phyloP scores from a whole-genome alignment of 2,329 filamentous ascomycete species.

The Tolypocladium sp. region DNA sequence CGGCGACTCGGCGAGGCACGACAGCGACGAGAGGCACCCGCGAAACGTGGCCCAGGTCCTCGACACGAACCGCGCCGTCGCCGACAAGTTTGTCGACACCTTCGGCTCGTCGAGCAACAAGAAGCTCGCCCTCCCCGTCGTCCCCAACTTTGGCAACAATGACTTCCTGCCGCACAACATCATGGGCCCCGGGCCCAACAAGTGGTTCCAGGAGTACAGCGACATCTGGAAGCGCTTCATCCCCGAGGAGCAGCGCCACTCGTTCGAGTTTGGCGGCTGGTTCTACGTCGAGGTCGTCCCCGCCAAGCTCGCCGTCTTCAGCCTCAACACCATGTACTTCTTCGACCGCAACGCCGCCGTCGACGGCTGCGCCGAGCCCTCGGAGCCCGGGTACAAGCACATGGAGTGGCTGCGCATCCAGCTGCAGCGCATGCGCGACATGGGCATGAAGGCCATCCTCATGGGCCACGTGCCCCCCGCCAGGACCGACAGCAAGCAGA shows the following conservation, averaged over 20 bases:
- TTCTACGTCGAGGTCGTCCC: slow-evolving; percentile 91
- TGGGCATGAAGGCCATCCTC: slow-evolving; percentile 88
- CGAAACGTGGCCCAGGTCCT: slow-evolving; percentile 70
- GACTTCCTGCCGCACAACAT: slow-evolving; percentile 97
- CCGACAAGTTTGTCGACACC: slow-evolving; percentile 65
- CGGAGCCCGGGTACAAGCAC: slow-evolving; percentile 85
- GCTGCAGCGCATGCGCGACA: slow-evolving; percentile 69
- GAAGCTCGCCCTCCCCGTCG: slow-evolving; percentile 60
- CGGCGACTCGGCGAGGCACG: slow-evolving; percentile 81
- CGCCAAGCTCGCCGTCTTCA: slow-evolving; percentile 76
- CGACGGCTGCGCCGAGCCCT: slow-evolving; percentile 71
- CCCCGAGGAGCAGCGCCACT: slow-evolving; percentile 83
- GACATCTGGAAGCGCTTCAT: slow-evolving; percentile 82
- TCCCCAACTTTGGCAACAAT: slow-evolving; percentile 93
- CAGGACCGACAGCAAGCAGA: slow-evolving; percentile 71
- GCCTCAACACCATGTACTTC: slow-evolving; percentile 93
- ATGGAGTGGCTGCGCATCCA: slow-evolving; percentile 94
- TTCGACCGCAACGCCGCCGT: slow-evolving; percentile 90
- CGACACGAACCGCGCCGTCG: slow-evolving; percentile 64
- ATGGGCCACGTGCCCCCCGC: slow-evolving; percentile 93
- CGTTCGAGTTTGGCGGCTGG: slow-evolving; percentile 89
- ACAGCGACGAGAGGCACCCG: slow-evolving; percentile 74
- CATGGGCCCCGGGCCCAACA: slow-evolving; percentile 74
- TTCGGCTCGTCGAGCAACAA: slow-evolving; percentile 53
- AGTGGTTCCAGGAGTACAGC: slow-evolving; percentile 69